A percentile compares a stretch with the other conserved stretches of the same genome.
These are phyloP conservation scores for Tremella fuciformis DNA, from an alignment of 768 basidiomycete species.

Conservation along the genomic window DNA sequence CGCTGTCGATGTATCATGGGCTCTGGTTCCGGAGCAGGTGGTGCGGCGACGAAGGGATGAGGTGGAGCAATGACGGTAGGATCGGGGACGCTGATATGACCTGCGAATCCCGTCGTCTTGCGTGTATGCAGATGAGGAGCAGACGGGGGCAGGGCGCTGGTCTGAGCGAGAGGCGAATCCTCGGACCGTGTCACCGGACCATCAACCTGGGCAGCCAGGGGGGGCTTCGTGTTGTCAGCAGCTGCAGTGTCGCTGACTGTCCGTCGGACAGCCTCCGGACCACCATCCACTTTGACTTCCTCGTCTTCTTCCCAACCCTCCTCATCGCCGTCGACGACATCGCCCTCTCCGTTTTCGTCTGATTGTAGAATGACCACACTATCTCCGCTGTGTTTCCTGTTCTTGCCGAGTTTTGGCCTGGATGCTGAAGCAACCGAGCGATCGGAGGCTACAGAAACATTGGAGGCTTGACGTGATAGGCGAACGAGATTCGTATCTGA, in stretches of 20 bases:
- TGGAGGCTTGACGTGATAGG: slow-evolving; percentile 34
- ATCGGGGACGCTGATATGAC: slow-evolving; percentile 31
- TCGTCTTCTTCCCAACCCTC: slow-evolving; percentile 40
- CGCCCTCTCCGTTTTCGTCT: slow-evolving; percentile 16
- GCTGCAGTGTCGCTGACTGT: slow-evolving; percentile 35
- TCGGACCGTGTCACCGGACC: neutral
- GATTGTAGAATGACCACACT: slow-evolving; percentile 16
- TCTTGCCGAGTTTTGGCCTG: slow-evolving; percentile 12
- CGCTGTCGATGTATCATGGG: slow-evolving; percentile 23
- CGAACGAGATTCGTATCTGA: slow-evolving; percentile 41
- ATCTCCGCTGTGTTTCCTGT: slow-evolving; percentile 20
- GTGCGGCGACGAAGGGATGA: slow-evolving; percentile 18
- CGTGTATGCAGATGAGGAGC: slow-evolving; percentile 17
- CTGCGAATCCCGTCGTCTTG: slow-evolving; percentile 36
- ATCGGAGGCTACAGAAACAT: slow-evolving; percentile 27
- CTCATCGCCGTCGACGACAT: slow-evolving; percentile 24
- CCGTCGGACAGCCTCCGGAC: slow-evolving; percentile 24
- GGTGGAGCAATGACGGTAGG: slow-evolving; percentile 23
- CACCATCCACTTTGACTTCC: slow-evolving; percentile 10
- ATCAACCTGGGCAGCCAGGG: slow-evolving; percentile 6
- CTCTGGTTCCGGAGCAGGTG: slow-evolving; percentile 3
- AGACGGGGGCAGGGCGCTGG: neutral
- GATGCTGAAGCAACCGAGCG: slow-evolving; percentile 11
- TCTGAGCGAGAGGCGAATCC: slow-evolving; percentile 4
- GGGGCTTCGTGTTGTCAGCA: neutral